These are phyloP conservation scores for Ceratocystis variospora DNA, from an alignment of 2,329 filamentous ascomycete species.

Conservation along the genomic window DNA sequence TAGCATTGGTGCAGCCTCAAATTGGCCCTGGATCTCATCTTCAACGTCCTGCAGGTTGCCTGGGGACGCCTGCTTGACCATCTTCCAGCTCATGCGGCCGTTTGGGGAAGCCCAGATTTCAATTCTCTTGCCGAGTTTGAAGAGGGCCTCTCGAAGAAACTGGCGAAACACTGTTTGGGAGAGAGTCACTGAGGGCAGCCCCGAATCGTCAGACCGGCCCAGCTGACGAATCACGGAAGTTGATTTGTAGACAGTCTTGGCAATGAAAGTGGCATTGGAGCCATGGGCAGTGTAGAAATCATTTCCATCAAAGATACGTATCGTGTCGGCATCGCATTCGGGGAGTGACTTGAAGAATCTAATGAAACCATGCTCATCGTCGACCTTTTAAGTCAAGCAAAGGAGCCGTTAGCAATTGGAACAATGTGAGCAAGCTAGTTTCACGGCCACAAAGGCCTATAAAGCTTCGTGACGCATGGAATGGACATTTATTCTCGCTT, in stretches of 20 bases:
- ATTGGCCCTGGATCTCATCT: slow-evolving; percentile 75
- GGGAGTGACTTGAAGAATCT: slow-evolving; percentile 86
- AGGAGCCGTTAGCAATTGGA: slow-evolving; percentile 14
- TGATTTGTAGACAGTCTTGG: slow-evolving; percentile 84
- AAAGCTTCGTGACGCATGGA: neutral
- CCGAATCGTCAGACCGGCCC: slow-evolving; percentile 69
- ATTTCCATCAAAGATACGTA: slow-evolving; percentile 84
- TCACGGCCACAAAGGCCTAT: neutral
- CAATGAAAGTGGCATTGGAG: slow-evolving; percentile 71
- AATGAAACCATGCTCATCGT: slow-evolving; percentile 95
- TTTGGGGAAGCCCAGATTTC: slow-evolving; percentile 73
- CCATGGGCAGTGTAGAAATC: slow-evolving; percentile 96
- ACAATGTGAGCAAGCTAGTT: neutral
- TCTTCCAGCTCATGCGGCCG: slow-evolving; percentile 80
- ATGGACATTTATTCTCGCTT: neutral
- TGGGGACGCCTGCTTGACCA: slow-evolving; percentile 81
- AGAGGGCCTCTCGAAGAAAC: slow-evolving; percentile 85
- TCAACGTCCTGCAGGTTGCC: slow-evolving; percentile 96
- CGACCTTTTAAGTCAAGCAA: slow-evolving; percentile 45
- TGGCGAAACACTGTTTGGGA: slow-evolving; percentile 89
- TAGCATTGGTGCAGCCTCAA: slow-evolving; percentile 87
- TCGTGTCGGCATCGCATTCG: slow-evolving; percentile 52
- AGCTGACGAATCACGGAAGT: slow-evolving; percentile 88
- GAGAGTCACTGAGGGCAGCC: slow-evolving; percentile 86
- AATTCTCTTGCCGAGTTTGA: slow-evolving; percentile 76